Base-by-base conservation (phyloP, 2,329 filamentous ascomycete genomes). In the Botryotinia globosa region DNA sequence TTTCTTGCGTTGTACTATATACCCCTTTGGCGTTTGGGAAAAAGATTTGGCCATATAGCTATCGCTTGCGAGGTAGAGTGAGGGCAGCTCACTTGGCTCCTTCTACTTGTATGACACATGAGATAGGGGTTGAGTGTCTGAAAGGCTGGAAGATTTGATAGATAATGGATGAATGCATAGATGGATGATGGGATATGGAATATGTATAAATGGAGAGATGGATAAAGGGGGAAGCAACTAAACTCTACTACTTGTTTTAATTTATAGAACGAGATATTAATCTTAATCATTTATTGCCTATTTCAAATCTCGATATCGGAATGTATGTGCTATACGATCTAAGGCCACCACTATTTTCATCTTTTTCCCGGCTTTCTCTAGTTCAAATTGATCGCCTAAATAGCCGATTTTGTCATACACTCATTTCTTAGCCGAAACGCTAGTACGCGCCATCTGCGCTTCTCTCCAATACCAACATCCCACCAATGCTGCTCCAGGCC, bases 381-480 rank as follows among this genome's bases (percentile, higher is more conserved):
- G 37, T 25, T 48, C 4, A 12, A n/a, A 45, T 45, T 8, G 44
- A 22, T 45, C 44, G 16, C n/a, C 32, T 7, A 51, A 66, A 20
- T 14, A 54, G 25, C 7, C 18, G 20, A 29, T 25, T 54, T 39
- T 32, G 25, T 39, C 34, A 22, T 44, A 18, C 32, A 8, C 25
- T 67, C 22, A 56, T 37, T 56, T 56, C 10, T 32, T 67, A 9
- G 34, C 65, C 37, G 48, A 4, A 34, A 67, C 48, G 25, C 29
- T 71, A 6, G 69, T 59, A 12, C 51, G 69, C 12, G 69, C n/a
- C 69, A 71, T 71, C 34, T 64, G 61, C 45, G 37, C 25, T 54
- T 71, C 62, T 29, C 39, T 45, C 62, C 69, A 67, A 9, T 67
- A 71, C 69, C 69, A 71, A 58, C 69, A 71, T 0, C 69, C 69